Percentiles rank a stretch among this genome's conserved stretches.
phyloP scores from a whole-genome alignment of 305 asterid genomes.

The Fraxinus latifolia region DNA sequence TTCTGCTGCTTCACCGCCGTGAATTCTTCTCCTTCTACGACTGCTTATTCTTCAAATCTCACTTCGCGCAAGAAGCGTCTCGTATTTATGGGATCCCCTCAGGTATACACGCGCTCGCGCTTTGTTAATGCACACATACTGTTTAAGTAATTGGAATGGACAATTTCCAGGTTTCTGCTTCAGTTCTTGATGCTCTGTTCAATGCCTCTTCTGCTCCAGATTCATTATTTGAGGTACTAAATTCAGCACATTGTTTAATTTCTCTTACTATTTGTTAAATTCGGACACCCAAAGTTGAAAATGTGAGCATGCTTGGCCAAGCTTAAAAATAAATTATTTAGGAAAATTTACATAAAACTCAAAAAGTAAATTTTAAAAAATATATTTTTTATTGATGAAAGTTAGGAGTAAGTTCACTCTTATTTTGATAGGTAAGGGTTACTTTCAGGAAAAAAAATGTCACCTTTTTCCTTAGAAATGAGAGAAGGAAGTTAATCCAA shows the following conservation, averaged over 20 bases:
- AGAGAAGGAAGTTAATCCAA: neutral
- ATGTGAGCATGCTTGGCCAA: neutral
- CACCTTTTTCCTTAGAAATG: neutral
- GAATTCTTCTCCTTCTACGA: conserved; percentile 41
- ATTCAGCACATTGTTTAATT: neutral
- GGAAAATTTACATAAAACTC: neutral
- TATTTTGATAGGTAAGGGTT: neutral
- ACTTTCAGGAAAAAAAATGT: neutral
- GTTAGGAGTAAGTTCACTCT: neutral
- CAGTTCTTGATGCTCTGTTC: conserved; percentile 73
- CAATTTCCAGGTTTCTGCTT: conserved; percentile 61
- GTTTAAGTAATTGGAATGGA: neutral
- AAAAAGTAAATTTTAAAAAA: neutral
- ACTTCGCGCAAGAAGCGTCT: conserved; percentile 62
- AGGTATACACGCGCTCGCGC: conserved; percentile 30
- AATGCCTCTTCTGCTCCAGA: conserved; percentile 65
- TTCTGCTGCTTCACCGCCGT: conserved; percentile 60
- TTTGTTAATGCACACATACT: neutral
- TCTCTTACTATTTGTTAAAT: neutral
- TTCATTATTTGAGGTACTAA: conserved; percentile 61
- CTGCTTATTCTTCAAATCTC: conserved; percentile 22
- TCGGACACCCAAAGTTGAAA: neutral
- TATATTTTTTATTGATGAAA: neutral
- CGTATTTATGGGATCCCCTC: conserved; percentile 85
- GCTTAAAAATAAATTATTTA: neutral